phyloP scores from a whole-genome alignment of 2,329 filamentous ascomycete species.

The Tympanopsis confertula region DNA sequence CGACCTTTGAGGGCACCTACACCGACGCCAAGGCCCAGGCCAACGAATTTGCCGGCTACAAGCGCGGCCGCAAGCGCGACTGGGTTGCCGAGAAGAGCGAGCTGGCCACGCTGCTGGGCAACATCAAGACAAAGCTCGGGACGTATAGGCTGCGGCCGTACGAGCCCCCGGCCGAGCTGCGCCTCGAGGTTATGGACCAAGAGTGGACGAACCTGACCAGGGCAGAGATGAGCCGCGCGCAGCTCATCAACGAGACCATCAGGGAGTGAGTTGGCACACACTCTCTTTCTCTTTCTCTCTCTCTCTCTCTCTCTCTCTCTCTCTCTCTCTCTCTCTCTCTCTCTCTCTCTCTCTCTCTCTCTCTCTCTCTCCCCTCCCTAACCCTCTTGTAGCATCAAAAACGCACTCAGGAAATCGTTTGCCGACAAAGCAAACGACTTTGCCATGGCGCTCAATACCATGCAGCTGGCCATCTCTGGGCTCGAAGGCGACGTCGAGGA shows the following conservation, averaged over 20 bases:
- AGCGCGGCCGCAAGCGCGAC: conserved; percentile 76
- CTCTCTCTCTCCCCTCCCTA: conserved; percentile 10
- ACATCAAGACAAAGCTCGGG: conserved; percentile 96
- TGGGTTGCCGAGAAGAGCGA: conserved; percentile 99
- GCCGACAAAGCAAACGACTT: conserved; percentile 98
- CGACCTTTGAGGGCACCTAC: conserved; percentile 85
- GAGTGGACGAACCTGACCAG: conserved; percentile 74
- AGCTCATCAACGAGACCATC: conserved; percentile 95
- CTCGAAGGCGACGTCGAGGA: conserved; percentile 95
- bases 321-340: conserved; percentile 3
- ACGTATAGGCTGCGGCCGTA: conserved; percentile 89
- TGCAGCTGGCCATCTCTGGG: conserved; percentile 90
- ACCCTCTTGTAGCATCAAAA: conserved; percentile 64
- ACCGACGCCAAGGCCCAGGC: conserved; percentile 82
- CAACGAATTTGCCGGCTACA: conserved; percentile 73
- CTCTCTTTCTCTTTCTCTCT: neutral
- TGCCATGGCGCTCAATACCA: conserved; percentile 84
- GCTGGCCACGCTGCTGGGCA: conserved; percentile 79
- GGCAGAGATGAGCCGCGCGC: conserved; percentile 76
- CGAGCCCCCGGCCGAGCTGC: conserved; percentile 74
- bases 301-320: neutral
- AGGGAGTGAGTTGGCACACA: conserved; percentile 53
- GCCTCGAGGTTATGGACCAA: conserved; percentile 70
- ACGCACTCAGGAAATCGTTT: conserved; percentile 80
- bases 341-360: neutral